Conservation (phyloP, 2,329 filamentous ascomycete genomes). For the Rosellinia necatrix region DNA sequence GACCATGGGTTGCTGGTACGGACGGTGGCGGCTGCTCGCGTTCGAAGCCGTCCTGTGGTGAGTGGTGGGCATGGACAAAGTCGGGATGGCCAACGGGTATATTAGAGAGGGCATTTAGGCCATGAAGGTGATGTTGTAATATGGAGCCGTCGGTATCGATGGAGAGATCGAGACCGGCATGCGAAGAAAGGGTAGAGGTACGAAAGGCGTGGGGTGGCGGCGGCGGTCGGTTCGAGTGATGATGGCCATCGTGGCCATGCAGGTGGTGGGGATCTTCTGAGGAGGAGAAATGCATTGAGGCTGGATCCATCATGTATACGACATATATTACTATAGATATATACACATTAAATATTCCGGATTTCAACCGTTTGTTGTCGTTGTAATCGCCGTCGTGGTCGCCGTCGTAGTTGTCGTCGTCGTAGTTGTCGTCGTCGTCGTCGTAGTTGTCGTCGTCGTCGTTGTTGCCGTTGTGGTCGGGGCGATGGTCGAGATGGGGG, state of each 20-base stretch:
- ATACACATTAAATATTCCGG: too few relatives aligned
- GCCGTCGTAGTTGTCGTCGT: background rate
- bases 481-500: too few relatives aligned
- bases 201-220: conserved; percentile 31
- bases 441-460: conserved; percentile 8
- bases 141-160: conserved; percentile 48
- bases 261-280: conserved; percentile 25
- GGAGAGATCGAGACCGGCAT: conserved; percentile 45
- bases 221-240: conserved; percentile 27
- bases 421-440: background rate
- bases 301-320: conserved; percentile 35
- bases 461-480: conserved; percentile 8
- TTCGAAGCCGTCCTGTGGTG: conserved; percentile 40
- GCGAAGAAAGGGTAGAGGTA: conserved; percentile 40
- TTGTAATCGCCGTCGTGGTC: background rate
- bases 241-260: conserved; percentile 32
- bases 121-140: conserved; percentile 41
- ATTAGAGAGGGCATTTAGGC: conserved; percentile 41
- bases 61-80: conserved; percentile 28
- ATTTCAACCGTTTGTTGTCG: background rate
- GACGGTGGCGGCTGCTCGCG: conserved; percentile 38
- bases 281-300: conserved; percentile 32
- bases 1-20: conserved; percentile 27
- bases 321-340: background rate
- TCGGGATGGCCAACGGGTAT: conserved; percentile 41